Conservation (phyloP, 2,329 filamentous ascomycete genomes). For the Verticillium dahliae region DNA sequence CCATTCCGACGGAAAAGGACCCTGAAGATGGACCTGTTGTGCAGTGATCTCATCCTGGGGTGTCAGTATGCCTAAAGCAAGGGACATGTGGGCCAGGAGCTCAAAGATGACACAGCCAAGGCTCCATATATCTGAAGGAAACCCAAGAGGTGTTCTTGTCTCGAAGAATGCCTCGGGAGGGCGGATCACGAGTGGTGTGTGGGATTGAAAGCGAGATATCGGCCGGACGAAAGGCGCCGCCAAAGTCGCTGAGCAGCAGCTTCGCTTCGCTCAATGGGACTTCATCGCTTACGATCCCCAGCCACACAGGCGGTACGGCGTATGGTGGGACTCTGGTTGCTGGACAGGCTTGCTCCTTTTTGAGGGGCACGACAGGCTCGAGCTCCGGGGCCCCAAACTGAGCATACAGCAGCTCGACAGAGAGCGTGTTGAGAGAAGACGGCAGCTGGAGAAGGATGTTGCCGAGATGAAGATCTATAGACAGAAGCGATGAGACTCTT, state of each 20-base stretch:
- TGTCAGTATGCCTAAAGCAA: slow-evolving; percentile 20
- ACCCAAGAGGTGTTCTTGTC: slow-evolving; percentile 20
- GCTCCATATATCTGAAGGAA: slow-evolving; percentile 21
- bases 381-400: slow-evolving; percentile 15
- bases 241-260: slow-evolving; percentile 24
- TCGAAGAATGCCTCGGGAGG: slow-evolving; percentile 30
- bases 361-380: slow-evolving; percentile 13
- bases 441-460: slow-evolving; percentile 23
- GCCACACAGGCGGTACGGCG: slow-evolving; percentile 22
- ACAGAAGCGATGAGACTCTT: neutral
- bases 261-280: slow-evolving; percentile 17
- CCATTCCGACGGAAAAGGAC: slow-evolving; percentile 20
- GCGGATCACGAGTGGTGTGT: slow-evolving; percentile 20
- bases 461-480: slow-evolving; percentile 23
- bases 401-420: slow-evolving; percentile 18
- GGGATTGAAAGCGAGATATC: slow-evolving; percentile 15
- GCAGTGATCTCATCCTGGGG: slow-evolving; percentile 20
- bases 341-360: slow-evolving; percentile 9
- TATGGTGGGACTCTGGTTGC: slow-evolving; percentile 19
- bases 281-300: slow-evolving; percentile 24
- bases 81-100: slow-evolving; percentile 18
- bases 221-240: slow-evolving; percentile 22
- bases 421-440: slow-evolving; percentile 13
- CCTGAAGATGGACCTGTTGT: slow-evolving; percentile 22
- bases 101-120: slow-evolving; percentile 22